Conservation (phyloP, 2,329 filamentous ascomycete genomes). For the Sporothrix euskadiensis region DNA sequence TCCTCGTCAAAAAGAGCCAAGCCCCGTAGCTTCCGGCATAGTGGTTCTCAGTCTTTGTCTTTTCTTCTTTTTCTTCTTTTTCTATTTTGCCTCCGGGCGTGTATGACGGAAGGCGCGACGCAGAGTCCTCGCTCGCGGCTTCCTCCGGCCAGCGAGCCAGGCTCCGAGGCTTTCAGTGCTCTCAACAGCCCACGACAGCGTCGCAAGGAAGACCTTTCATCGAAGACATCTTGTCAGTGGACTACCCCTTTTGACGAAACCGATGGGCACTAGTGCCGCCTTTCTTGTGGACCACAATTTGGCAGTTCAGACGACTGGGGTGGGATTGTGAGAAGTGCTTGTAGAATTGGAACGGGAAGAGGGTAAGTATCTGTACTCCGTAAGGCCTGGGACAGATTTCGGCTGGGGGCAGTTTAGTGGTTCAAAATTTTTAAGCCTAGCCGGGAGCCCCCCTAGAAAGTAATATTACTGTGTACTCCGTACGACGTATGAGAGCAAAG, state of each 20-base stretch:
- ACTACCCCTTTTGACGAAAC: not conserved
- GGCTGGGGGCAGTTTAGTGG: slow-evolving; percentile 4
- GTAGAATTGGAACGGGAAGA: not conserved
- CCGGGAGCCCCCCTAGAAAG: not conserved
- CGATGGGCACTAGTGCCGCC: not conserved
- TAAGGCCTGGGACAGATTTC: slow-evolving; percentile 1
- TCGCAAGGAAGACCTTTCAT: not conserved
- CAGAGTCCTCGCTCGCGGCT: not conserved
- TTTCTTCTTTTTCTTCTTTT: too few relatives aligned
- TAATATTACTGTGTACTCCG: not conserved
- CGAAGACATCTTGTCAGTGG: not conserved
- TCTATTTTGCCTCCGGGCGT: not conserved
- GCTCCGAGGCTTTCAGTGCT: not conserved
- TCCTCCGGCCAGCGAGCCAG: not conserved
- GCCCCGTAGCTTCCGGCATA: slow-evolving; percentile 14
- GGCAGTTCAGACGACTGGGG: not conserved
- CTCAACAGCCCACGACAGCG: not conserved
- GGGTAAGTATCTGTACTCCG: not conserved
- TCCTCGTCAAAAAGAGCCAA: not conserved
- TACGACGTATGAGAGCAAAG: not conserved
- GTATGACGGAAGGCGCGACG: slow-evolving; percentile 1
- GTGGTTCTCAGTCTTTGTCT: not conserved
- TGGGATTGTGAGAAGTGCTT: not conserved
- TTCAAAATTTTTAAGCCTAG: slow-evolving; percentile 8
- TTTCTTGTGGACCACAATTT: slow-evolving; percentile 14